phyloP scores from a whole-genome alignment of 176 grass and related monocot genomes.

The Carex cristatella region DNA sequence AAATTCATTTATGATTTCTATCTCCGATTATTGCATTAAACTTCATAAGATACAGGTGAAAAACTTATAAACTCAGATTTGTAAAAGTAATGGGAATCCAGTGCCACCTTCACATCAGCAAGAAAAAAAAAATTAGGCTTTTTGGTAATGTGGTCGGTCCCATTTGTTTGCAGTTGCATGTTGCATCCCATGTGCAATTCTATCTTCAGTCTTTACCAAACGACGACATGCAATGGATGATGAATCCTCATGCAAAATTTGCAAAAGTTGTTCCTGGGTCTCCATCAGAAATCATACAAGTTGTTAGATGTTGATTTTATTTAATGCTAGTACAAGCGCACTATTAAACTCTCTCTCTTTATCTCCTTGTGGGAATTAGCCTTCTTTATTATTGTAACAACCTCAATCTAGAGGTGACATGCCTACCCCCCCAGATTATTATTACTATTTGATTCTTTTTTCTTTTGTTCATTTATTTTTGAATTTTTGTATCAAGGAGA shows the following conservation, averaged over 20 bases:
- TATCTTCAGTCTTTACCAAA: background rate
- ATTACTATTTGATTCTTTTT: too few species aligned
- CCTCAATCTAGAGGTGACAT: background rate
- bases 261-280: conserved; percentile 2
- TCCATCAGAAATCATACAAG: conserved; percentile 14
- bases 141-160: conserved; percentile 12
- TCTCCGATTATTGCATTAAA: background rate
- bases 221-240: background rate
- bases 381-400: conserved; percentile 5
- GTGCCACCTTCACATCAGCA: background rate
- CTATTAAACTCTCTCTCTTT: background rate
- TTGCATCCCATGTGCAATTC: conserved; percentile 7
- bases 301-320: conserved; percentile 9
- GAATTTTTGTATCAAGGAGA: too few species aligned
- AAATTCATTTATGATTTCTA: background rate
- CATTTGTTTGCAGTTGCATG: conserved; percentile 12
- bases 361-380: background rate
- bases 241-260: background rate
- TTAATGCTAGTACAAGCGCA: background rate
- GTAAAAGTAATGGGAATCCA: background rate
- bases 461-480: background rate
- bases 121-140: background rate
- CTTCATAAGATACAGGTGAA: background rate
- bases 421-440: background rate
- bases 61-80: background rate